Base-by-base conservation (phyloP, 148 eudicot species). In the Euryodendron excelsum region DNA sequence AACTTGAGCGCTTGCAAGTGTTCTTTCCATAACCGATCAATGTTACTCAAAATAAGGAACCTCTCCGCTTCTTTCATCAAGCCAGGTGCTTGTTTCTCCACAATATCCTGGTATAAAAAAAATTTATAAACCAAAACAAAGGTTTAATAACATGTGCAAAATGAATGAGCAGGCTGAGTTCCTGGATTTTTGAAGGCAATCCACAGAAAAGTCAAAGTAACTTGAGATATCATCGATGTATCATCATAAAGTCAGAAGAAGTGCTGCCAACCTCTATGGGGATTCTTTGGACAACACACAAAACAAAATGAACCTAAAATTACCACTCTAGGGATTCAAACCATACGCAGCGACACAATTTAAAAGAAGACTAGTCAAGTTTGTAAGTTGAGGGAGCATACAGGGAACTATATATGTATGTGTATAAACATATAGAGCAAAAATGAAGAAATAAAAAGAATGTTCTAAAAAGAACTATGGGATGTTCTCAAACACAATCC, bases 11-110 rank as follows among this genome's bases (percentile, higher is more conserved):
- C 92, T 80, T 96, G 99, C 92, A 96, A 86, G 89, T 96, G 99
- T 80, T 96, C 99, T 83, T 96, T 96, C 99, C 99, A 96, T 33
- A 93, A 81, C 48, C 98, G 98, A 84, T 96, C 99, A 28, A 96
- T 92, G 87, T 96, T 96, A 86, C 92, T 96, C 88, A 96, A 80
- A 37, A 93, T 80, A 23, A 96, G 88, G 80, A 91, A 96, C 79
- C 96, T 91, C 85, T 96, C 99, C 41, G 99, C 99, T 82, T 96
- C 99, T 81, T 87, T 93, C 99, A 96, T 96, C 88, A 96, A 86
- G 23, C 98, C 97, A 34, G 94, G 92, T 50, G 97, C 87, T 84
- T 91, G 84, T 79, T 89, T 89, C 77, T 93, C 99, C 82, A 93
- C 94, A 70, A 86, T 81, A 52, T 90, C 95, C 99, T 96, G 84